These are phyloP conservation scores for Bretziella fagacearum DNA, from an alignment of 2,329 filamentous ascomycete species.

Conservation along the genomic window DNA sequence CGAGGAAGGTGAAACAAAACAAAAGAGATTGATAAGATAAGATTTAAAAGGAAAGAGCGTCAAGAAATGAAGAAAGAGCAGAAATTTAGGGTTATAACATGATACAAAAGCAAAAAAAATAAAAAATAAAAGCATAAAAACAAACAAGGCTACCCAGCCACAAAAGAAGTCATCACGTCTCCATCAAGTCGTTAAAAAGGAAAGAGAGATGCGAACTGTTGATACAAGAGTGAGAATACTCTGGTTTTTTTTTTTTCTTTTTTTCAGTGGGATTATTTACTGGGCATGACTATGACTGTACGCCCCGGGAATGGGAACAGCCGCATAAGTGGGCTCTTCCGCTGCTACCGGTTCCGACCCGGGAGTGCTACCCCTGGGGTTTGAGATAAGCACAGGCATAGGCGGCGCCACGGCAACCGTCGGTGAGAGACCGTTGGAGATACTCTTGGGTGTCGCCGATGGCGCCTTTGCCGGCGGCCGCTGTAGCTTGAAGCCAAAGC, in stretches of 20 bases:
- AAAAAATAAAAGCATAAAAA: background rate
- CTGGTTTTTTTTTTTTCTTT: no score
- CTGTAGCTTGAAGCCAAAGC: slow-evolving; percentile 55
- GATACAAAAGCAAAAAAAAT: background rate
- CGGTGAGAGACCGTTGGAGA: slow-evolving; percentile 45
- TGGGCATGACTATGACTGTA: slow-evolving; percentile 32
- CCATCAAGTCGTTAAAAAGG: background rate
- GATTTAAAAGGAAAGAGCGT: background rate
- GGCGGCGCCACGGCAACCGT: slow-evolving; percentile 24
- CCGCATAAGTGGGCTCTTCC: slow-evolving; percentile 68
- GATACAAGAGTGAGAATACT: background rate
- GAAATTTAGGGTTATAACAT: background rate
- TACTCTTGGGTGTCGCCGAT: slow-evolving; percentile 48
- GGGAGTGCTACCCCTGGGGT: background rate
- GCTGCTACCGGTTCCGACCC: slow-evolving; percentile 43
- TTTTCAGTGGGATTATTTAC: background rate
- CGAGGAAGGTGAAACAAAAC: background rate
- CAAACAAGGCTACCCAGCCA: background rate
- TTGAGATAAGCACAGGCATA: slow-evolving; percentile 12
- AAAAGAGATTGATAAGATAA: slow-evolving; percentile 6
- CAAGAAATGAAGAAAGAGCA: slow-evolving; percentile 1
- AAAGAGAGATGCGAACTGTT: background rate
- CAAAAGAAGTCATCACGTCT: background rate
- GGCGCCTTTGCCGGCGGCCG: slow-evolving; percentile 66
- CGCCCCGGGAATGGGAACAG: slow-evolving; percentile 76